phyloP scores from a whole-genome alignment of 768 basidiomycete genomes.

The Paxillus ammoniavirescens region DNA sequence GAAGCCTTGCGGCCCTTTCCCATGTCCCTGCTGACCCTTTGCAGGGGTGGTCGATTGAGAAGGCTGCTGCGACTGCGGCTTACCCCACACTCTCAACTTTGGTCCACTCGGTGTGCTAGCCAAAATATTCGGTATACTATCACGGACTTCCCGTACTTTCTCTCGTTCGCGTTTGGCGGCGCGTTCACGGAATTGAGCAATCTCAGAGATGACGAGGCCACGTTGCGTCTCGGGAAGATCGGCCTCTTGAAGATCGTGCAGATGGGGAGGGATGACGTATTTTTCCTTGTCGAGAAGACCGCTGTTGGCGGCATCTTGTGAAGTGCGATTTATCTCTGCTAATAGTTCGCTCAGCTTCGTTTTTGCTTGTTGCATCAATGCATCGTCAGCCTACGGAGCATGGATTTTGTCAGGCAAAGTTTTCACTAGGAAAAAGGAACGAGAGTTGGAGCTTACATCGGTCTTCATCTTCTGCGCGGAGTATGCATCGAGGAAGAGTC shows the following conservation, averaged over 20 bases:
- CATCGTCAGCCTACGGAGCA: constrained; percentile 63
- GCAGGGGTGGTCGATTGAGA: constrained; percentile 34
- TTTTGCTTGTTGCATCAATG: constrained; percentile 58
- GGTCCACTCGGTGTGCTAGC: constrained; percentile 62
- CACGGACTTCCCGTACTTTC: constrained; percentile 76
- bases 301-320: constrained; percentile 71
- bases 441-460: constrained; percentile 53
- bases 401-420: background rate
- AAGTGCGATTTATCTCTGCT: constrained; percentile 66
- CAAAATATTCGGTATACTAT: constrained; percentile 48
- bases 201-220: constrained; percentile 92
- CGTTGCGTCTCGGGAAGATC: constrained; percentile 94
- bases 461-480: constrained; percentile 74
- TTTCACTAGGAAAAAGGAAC: background rate
- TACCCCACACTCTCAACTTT: constrained; percentile 79
- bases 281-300: constrained; percentile 81
- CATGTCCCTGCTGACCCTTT: constrained; percentile 50
- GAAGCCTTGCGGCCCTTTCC: constrained; percentile 73
- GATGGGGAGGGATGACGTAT: constrained; percentile 92
- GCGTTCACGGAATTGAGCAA: constrained; percentile 93
- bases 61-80: constrained; percentile 38
- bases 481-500: constrained; percentile 83
- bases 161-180: constrained; percentile 90
- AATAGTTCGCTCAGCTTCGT: constrained; percentile 63
- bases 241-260: constrained; percentile 94